Percentiles rank a stretch among this genome's conserved stretches.
Conservation (phyloP, 2,329 filamentous ascomycete species). For the Pseudopithomyces chartarum region DNA sequence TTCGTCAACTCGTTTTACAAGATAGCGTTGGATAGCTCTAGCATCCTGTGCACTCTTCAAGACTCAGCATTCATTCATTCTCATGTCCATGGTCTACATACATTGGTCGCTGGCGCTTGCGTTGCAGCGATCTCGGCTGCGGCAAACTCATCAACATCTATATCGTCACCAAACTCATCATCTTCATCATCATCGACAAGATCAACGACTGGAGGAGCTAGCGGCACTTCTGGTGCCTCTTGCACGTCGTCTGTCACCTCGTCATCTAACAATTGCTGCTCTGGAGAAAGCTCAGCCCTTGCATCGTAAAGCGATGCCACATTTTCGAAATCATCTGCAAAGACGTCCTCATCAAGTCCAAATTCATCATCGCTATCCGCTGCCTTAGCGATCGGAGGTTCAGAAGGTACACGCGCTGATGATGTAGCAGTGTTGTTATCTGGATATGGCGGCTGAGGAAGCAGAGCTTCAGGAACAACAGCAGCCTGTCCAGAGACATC, state of each 20-base stretch:
- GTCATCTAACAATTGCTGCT: slow-evolving; percentile 2
- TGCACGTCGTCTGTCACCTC: neutral
- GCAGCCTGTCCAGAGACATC: slow-evolving; percentile 22
- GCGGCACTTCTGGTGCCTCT: slow-evolving; percentile 7
- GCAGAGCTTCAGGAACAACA: slow-evolving; percentile 12
- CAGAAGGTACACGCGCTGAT: slow-evolving; percentile 1
- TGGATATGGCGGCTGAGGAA: slow-evolving; percentile 14
- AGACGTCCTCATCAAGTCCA: slow-evolving; percentile 53
- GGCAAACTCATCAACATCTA: slow-evolving; percentile 72
- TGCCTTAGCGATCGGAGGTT: neutral
- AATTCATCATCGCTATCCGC: slow-evolving; percentile 51
- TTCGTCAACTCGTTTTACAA: slow-evolving; percentile 75
- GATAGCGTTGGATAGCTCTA: slow-evolving; percentile 83
- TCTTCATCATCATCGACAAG: slow-evolving; percentile 59
- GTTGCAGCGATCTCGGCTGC: slow-evolving; percentile 75
- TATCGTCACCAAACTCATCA: slow-evolving; percentile 74
- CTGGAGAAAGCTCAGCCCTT: slow-evolving; percentile 32
- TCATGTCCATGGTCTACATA: slow-evolving; percentile 55
- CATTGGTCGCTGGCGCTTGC: slow-evolving; percentile 61
- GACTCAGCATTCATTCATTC: slow-evolving; percentile 61
- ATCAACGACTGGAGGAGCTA: slow-evolving; percentile 26
- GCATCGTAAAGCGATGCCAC: slow-evolving; percentile 61
- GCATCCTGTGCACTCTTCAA: slow-evolving; percentile 68
- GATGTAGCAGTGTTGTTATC: slow-evolving; percentile 2
- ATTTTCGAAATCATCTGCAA: slow-evolving; percentile 63